Evolutionary conservation across 257 asterid genomes (phyloP), one percentile per base, ranked within the genome.

Genomic region (Sherardia arvensis): DNA sequence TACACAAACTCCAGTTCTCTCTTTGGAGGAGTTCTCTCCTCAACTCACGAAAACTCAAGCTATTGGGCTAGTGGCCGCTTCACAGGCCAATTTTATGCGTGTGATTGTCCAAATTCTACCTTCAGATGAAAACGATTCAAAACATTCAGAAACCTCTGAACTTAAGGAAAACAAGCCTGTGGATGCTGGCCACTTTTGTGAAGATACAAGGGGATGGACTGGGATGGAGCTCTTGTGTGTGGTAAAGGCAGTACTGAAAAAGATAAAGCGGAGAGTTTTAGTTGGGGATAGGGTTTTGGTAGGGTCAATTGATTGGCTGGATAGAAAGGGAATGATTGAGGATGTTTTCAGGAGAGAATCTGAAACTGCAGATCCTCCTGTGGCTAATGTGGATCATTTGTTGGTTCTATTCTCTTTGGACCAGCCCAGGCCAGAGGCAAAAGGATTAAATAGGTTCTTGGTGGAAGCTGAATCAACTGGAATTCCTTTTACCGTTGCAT

Each of bases 71-170:
- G 99, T 92, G 0, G 84, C 88, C 5, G 77, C 97, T 8, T 68
- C 99, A 33, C 99, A 92, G 51, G 99, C 99, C 34, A 92, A 92
- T 80, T 89, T 92, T 74, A 92, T 89, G 99, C 96, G 97, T 57
- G 99, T 92, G 1, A 81, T 89, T 15, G 91, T 92, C 43, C 80
- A 81, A 67, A 77, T 83, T 4, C 47, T 74, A 56, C 80, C 81
- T 54, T 38, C 70, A 3, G 34, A 8, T 9, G 69, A 71, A 71
- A 25, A 22, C 40, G 47, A 27, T 12, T 12, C 20, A 32, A 33
- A 26, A n/a, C 15, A 21, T 10, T 57, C 61, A n/a, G 62, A 14
- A 28, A 57, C 23, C 22, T 27, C n/a, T 2, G 22, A 56, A 2
- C 8, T 2, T 4, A 34, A 58, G 62, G 62, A 30, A 26, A 67